Conservation (phyloP, 2,329 filamentous ascomycete species). For the Aulographum hederae region DNA sequence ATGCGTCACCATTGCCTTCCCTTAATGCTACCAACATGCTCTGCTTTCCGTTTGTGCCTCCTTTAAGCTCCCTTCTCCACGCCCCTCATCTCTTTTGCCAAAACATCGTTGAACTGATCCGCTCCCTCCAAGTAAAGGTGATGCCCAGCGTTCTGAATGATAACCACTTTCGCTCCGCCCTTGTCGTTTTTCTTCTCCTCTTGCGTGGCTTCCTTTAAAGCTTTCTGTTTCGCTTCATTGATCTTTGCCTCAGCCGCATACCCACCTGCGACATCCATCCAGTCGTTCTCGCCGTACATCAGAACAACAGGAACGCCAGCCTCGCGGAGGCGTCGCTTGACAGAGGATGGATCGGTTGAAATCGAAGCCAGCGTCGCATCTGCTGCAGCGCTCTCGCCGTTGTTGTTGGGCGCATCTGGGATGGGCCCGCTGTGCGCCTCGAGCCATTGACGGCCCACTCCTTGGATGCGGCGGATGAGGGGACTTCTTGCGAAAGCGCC, state of each 20-base stretch:
- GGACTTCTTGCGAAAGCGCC: conserved; percentile 83
- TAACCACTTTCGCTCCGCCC: conserved; percentile 58
- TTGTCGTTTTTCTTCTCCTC: conserved; percentile 57
- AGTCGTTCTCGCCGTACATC: conserved; percentile 96
- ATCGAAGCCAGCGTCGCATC: conserved; percentile 6
- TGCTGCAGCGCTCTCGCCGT: conserved; percentile 10
- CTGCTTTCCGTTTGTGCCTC: too few species aligned
- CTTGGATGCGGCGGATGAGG: conserved; percentile 70
- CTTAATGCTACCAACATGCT: too few species aligned
- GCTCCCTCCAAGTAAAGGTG: conserved; percentile 55
- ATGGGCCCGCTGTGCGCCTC: conserved; percentile 10
- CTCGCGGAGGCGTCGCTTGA: conserved; percentile 21
- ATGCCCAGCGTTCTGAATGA: conserved; percentile 56
- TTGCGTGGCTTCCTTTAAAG: conserved; percentile 33
- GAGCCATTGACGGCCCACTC: conserved; percentile 57
- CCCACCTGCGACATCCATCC: conserved; percentile 92
- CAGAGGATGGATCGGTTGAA: conserved; percentile 8
- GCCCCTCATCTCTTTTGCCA: conserved; percentile 48
- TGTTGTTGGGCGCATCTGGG: conserved; percentile 10
- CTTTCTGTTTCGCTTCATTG: conserved; percentile 43
- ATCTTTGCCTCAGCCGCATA: conserved; percentile 65
- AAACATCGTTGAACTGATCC: conserved; percentile 50
- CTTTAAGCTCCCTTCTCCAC: conserved; percentile 16
- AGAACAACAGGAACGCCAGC: conserved; percentile 69
- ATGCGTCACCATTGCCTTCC: too few species aligned